Percentiles rank a stretch among this genome's conserved stretches.
Evolutionary conservation across 768 basidiomycete genomes (phyloP).

Genomic region (Erythrobasidium yunnanense): DNA sequence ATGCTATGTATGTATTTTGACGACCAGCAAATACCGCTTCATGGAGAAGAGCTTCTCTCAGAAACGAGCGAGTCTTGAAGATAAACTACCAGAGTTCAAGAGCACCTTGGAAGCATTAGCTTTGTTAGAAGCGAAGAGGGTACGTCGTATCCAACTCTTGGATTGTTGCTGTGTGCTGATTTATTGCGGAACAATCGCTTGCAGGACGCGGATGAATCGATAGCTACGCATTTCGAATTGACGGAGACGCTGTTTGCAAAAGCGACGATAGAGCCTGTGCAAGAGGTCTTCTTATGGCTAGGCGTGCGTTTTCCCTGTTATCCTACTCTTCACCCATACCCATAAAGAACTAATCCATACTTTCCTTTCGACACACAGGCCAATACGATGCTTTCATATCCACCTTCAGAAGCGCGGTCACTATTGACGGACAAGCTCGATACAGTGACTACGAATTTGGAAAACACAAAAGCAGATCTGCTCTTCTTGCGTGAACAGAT

Average conservation of each 20-base stretch:
- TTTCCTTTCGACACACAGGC: constrained; percentile 51
- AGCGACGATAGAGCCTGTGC: constrained; percentile 73
- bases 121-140: constrained; percentile 54
- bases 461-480: constrained; percentile 69
- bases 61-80: constrained; percentile 65
- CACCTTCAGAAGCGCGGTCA: constrained; percentile 60
- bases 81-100: constrained; percentile 91
- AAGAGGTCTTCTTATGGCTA: constrained; percentile 87
- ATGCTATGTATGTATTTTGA: too few relatives aligned
- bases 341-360: not conserved
- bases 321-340: not conserved
- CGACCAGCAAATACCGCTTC: constrained; percentile 97
- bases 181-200: not conserved
- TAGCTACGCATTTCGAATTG: constrained; percentile 82
- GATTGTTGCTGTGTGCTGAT: not conserved
- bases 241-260: constrained; percentile 92
- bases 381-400: constrained; percentile 94
- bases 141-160: constrained; percentile 45
- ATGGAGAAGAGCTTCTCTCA: constrained; percentile 83
- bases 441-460: constrained; percentile 56
- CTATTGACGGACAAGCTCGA: constrained; percentile 65
- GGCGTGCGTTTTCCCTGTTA: constrained; percentile 53
- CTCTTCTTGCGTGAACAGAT: constrained; percentile 89
- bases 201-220: constrained; percentile 45
- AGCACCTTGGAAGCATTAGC: constrained; percentile 81